Percentiles rank a stretch among this genome's conserved stretches.
Evolutionary conservation across 106 monocot species (phyloP).

Genomic region (Cymbidium sinense): DNA sequence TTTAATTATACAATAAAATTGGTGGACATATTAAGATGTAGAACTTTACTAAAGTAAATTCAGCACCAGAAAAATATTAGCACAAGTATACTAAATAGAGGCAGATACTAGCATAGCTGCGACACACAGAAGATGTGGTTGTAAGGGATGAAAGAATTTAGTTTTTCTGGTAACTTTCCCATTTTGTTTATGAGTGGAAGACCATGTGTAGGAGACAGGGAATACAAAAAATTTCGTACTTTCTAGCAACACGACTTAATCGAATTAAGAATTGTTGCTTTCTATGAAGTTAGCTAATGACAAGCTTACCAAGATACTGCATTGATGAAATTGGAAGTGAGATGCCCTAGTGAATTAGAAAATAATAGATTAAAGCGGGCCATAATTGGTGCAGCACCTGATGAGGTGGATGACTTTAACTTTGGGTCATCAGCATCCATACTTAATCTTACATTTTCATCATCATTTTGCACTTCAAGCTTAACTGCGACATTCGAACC

Average conservation of each 20-base stretch:
- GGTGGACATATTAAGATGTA: neutral
- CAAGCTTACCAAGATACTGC: neutral
- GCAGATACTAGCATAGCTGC: neutral
- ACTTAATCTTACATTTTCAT: neutral
- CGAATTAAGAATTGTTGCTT: too few relatives aligned
- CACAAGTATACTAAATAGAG: neutral
- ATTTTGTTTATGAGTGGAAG: too few relatives aligned
- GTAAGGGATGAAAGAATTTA: neutral
- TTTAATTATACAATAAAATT: neutral
- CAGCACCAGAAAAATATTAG: neutral
- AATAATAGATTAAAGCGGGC: neutral
- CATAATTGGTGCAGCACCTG: constrained; percentile 1
- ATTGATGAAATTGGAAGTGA: neutral
- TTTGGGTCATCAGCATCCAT: neutral
- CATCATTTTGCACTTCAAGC: neutral
- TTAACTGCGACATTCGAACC: neutral
- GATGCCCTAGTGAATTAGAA: neutral
- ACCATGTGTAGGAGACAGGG: too few relatives aligned
- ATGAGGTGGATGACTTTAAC: neutral
- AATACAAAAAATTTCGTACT: too few relatives aligned
- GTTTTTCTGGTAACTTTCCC: too few relatives aligned
- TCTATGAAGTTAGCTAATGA: neutral
- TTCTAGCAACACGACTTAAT: too few relatives aligned
- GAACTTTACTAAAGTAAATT: neutral
- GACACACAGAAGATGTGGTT: neutral